phyloP scores from a whole-genome alignment of 495 filamentous ascomycete species.

The Antarctomyces pellizariae region DNA sequence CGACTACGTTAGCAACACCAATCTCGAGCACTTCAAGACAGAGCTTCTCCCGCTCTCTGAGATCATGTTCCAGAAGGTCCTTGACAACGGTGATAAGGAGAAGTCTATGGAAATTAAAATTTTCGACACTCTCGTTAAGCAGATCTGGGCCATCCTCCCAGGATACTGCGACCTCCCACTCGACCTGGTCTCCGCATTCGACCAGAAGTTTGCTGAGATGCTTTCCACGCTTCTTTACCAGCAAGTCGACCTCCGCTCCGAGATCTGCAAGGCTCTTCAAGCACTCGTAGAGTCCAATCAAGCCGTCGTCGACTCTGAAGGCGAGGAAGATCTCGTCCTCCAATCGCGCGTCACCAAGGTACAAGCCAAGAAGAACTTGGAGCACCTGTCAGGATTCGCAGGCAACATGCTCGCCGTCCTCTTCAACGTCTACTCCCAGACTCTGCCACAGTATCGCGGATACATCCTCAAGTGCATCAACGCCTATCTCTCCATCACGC shows the following conservation, averaged over 20 bases:
- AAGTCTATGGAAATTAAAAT: slow-evolving; percentile 93
- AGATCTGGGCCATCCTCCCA: slow-evolving; percentile 86
- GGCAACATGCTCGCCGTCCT: slow-evolving; percentile 80
- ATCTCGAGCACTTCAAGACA: slow-evolving; percentile 58
- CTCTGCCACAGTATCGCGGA: slow-evolving; percentile 73
- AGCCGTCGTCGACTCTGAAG: slow-evolving; percentile 34
- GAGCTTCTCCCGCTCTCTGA: slow-evolving; percentile 81
- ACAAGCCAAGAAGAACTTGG: slow-evolving; percentile 51
- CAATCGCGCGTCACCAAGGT: slow-evolving; percentile 51
- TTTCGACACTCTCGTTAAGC: slow-evolving; percentile 84
- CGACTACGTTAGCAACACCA: slow-evolving; percentile 64
- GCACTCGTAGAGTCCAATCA: slow-evolving; percentile 80
- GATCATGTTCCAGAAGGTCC: slow-evolving; percentile 64
- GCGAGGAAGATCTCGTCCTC: slow-evolving; percentile 40
- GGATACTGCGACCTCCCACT: slow-evolving; percentile 85
- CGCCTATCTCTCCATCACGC: slow-evolving; percentile 73
- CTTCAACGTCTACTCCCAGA: slow-evolving; percentile 95
- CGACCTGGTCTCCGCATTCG: slow-evolving; percentile 53
- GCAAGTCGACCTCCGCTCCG: slow-evolving; percentile 64
- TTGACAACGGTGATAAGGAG: slow-evolving; percentile 51
- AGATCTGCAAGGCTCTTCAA: slow-evolving; percentile 68
- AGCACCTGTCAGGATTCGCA: slow-evolving; percentile 52
- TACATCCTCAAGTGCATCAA: slow-evolving; percentile 85
- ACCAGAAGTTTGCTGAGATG: slow-evolving; percentile 79
- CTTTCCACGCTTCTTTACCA: slow-evolving; percentile 78